These are phyloP conservation scores for Staphylotrichum tortipilum DNA, from an alignment of 495 filamentous ascomycete genomes.

Conservation along the genomic window DNA sequence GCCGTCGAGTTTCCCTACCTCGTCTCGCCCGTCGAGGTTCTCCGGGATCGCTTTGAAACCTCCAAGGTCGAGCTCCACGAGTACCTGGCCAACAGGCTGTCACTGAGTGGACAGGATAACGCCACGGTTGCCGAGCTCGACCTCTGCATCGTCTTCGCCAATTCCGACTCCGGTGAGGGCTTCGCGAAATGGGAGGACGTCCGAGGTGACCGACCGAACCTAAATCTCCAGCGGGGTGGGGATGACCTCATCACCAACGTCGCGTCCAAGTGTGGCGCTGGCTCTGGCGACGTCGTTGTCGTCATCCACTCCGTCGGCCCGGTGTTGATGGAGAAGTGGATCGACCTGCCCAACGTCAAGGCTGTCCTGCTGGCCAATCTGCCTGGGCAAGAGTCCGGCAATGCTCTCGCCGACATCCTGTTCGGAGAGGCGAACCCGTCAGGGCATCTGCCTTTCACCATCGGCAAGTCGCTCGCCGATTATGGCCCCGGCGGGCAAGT, in stretches of 20 bases:
- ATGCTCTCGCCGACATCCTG: slow-evolving; percentile 73
- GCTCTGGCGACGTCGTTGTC: slow-evolving; percentile 61
- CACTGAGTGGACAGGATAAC: slow-evolving; percentile 17
- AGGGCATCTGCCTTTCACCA: slow-evolving; percentile 82
- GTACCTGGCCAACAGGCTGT: slow-evolving; percentile 48
- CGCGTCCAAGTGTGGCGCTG: slow-evolving; percentile 58
- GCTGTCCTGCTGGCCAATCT: slow-evolving; percentile 80
- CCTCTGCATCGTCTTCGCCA: slow-evolving; percentile 60
- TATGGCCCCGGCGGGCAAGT: slow-evolving; percentile 75
- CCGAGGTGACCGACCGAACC: slow-evolving; percentile 73
- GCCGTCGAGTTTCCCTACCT: slow-evolving; percentile 83
- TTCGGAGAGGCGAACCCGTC: slow-evolving; percentile 81
- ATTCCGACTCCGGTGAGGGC: slow-evolving; percentile 54
- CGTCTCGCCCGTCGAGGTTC: slow-evolving; percentile 57
- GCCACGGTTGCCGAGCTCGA: slow-evolving; percentile 45
- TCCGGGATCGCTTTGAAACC: slow-evolving; percentile 52
- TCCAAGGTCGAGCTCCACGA: slow-evolving; percentile 52
- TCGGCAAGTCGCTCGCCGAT: slow-evolving; percentile 70
- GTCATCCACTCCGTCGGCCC: slow-evolving; percentile 89
- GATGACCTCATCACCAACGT: slow-evolving; percentile 65
- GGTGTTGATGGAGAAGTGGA: slow-evolving; percentile 76
- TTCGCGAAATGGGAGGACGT: slow-evolving; percentile 56
- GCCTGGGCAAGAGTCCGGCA: slow-evolving; percentile 84
- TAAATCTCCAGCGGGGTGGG: slow-evolving; percentile 69
- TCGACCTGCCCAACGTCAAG: slow-evolving; percentile 68